Conservation (phyloP, 169 alveolate genomes). For the Plasmodium gonderi region DNA sequence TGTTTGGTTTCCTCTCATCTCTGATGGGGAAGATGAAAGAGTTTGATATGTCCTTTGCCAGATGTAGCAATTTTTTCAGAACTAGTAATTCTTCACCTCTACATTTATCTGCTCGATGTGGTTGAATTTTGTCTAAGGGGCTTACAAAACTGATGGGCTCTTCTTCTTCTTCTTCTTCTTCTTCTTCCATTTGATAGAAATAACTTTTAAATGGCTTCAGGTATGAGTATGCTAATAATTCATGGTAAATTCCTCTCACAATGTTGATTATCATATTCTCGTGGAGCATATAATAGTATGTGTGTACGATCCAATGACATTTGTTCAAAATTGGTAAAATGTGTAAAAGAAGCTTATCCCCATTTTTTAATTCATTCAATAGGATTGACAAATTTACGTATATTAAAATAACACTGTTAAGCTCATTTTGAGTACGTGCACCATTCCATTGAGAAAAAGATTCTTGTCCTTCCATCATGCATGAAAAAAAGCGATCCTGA, state of each 20-base stretch:
- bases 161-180: background rate
- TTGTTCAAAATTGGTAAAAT: background rate
- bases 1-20: background rate
- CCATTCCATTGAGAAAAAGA: background rate
- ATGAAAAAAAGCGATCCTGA: background rate
- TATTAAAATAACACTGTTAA: slow-evolving; percentile 38
- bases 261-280: slow-evolving; percentile 43
- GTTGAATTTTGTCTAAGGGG: too few species aligned
- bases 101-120: background rate
- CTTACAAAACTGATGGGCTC: too few species aligned
- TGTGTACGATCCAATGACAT: background rate
- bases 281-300: background rate
- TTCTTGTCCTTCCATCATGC: background rate
- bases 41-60: background rate
- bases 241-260: slow-evolving; percentile 4
- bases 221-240: background rate
- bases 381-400: slow-evolving; percentile 14
- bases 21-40: background rate
- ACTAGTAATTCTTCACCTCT: background rate
- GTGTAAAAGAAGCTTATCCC: background rate
- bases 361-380: background rate
- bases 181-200: background rate
- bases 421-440: slow-evolving; percentile 22
- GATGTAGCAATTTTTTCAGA: background rate
- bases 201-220: background rate